Percentiles rank a stretch among this genome's conserved stretches.
These are phyloP conservation scores for Mortierella sp. DNA, from an alignment of 371 early-diverging fungal genomes.

Conservation along the genomic window DNA sequence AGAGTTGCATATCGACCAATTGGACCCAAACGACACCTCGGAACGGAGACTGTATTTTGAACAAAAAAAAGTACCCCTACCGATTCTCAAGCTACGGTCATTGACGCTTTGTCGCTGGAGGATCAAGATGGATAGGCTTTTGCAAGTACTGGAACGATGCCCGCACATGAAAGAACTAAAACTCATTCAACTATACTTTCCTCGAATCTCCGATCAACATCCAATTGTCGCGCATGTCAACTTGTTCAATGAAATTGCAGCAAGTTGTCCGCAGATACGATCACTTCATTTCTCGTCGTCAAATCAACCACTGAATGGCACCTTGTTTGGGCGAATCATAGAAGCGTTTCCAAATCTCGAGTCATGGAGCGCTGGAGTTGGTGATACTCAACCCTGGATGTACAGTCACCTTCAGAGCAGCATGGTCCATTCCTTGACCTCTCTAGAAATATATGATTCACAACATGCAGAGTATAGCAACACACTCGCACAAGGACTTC, in stretches of 20 bases:
- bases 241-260: not conserved
- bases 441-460: not conserved
- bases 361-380: not conserved
- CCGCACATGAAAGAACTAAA: not conserved
- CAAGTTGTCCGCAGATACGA: not conserved
- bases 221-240: not conserved
- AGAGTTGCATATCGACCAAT: not conserved
- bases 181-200: not conserved
- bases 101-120: not conserved
- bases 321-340: not conserved
- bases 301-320: not conserved
- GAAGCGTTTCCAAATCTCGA: not conserved
- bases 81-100: not conserved
- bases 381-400: not conserved
- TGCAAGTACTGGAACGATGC: slow-evolving; percentile 5
- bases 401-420: not conserved
- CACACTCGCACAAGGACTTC: not conserved
- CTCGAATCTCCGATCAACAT: not conserved
- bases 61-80: not conserved
- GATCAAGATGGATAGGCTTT: not conserved
- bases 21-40: not conserved
- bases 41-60: not conserved
- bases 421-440: not conserved
- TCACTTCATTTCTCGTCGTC: slow-evolving; percentile 1
- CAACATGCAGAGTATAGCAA: not conserved